phyloP scores from a whole-genome alignment of 495 filamentous ascomycete genomes.

The Arthonia radiata region DNA sequence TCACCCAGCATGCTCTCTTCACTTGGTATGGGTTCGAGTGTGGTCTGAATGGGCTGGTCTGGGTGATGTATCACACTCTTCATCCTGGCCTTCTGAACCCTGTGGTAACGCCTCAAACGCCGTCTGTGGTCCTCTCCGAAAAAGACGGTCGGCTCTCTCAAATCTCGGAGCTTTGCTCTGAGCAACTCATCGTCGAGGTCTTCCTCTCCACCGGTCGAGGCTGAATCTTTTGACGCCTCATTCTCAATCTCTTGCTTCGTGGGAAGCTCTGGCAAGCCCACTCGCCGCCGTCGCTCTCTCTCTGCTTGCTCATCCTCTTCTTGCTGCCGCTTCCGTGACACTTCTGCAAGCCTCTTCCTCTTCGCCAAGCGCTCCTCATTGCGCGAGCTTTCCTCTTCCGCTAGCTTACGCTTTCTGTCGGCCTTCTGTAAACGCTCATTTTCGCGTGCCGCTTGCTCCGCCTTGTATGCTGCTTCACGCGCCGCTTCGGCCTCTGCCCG shows the following conservation, averaged over 20 bases:
- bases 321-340: slow-evolving; percentile 41
- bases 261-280: slow-evolving; percentile 51
- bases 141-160: slow-evolving; percentile 46
- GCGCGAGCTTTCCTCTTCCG: slow-evolving; percentile 58
- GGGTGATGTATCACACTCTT: slow-evolving; percentile 20
- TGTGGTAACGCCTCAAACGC: slow-evolving; percentile 42
- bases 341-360: slow-evolving; percentile 53
- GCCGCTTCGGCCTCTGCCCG: slow-evolving; percentile 68
- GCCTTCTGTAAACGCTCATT: slow-evolving; percentile 38
- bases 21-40: slow-evolving; percentile 49
- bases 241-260: slow-evolving; percentile 12
- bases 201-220: slow-evolving; percentile 20
- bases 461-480: slow-evolving; percentile 54
- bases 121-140: slow-evolving; percentile 66
- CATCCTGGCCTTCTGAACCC: too few species aligned
- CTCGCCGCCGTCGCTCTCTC: slow-evolving; percentile 24
- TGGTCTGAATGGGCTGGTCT: slow-evolving; percentile 43
- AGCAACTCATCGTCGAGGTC: slow-evolving; percentile 56
- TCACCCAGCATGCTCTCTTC: slow-evolving; percentile 60
- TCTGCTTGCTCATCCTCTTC: slow-evolving; percentile 38
- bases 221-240: slow-evolving; percentile 2
- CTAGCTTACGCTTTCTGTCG: slow-evolving; percentile 61
- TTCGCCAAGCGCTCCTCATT: slow-evolving; percentile 52
- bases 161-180: slow-evolving; percentile 32
- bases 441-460: slow-evolving; percentile 47